These are phyloP conservation scores for Cicer pinnatifidum DNA, from an alignment of 306 rosid genomes.

Conservation along the genomic window DNA sequence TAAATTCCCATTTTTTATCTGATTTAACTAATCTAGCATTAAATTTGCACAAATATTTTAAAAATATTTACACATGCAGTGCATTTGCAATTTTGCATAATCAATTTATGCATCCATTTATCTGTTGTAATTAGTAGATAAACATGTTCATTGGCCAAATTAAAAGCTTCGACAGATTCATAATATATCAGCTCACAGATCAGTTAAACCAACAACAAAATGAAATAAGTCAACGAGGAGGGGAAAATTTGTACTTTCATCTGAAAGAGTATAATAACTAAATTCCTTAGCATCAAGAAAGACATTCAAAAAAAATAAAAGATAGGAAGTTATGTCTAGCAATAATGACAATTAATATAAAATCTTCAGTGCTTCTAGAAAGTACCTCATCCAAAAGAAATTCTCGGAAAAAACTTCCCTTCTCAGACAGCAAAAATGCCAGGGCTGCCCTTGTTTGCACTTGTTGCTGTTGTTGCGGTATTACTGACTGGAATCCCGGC, in stretches of 20 bases:
- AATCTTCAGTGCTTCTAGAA: conserved; percentile 42
- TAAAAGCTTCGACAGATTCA: not conserved
- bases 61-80: not conserved
- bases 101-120: not conserved
- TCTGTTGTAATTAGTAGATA: not conserved
- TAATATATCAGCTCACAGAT: not conserved
- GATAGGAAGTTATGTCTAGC: conserved; percentile 11
- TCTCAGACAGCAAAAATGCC: conserved; percentile 81
- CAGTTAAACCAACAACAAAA: conserved; percentile 11
- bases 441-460: conserved; percentile 94
- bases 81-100: conserved; percentile 1
- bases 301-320: conserved; percentile 23
- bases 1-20: not conserved
- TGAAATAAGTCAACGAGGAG: not conserved
- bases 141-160: conserved; percentile 4
- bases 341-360: conserved; percentile 31
- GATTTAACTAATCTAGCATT: not conserved
- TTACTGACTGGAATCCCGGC: conserved; percentile 55
- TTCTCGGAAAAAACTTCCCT: conserved; percentile 92
- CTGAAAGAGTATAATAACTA: conserved; percentile 17
- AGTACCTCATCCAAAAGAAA: conserved; percentile 96
- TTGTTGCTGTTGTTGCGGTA: conserved; percentile 61
- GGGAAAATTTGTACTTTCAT: not conserved
- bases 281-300: conserved; percentile 24
- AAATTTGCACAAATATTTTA: not conserved